Evolutionary conservation across 2,329 filamentous ascomycete species (phyloP).

Genomic region (Botrytis fabae): DNA sequence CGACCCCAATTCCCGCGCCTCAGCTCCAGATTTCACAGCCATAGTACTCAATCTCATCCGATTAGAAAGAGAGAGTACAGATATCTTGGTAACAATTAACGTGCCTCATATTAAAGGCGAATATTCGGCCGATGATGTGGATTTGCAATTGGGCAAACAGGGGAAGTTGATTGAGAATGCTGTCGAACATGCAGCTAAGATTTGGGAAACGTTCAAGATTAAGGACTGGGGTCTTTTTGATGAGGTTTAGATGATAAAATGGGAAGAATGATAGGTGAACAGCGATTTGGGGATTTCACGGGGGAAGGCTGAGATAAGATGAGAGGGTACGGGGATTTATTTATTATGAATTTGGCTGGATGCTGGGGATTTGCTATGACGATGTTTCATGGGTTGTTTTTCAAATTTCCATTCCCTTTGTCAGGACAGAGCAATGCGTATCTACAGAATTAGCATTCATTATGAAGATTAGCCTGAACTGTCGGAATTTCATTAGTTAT

Average conservation of each 20-base stretch:
- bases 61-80: constrained; percentile 72
- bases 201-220: constrained; percentile 74
- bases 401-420: background rate
- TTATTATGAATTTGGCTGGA: background rate
- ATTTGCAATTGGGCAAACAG: constrained; percentile 63
- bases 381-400: constrained; percentile 7
- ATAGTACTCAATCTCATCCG: constrained; percentile 77
- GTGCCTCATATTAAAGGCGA: constrained; percentile 78
- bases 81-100: constrained; percentile 84
- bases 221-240: constrained; percentile 74
- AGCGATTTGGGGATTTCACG: background rate
- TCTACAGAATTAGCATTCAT: background rate
- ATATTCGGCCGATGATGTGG: constrained; percentile 71
- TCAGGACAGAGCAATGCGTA: constrained; percentile 1
- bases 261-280: background rate
- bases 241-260: constrained; percentile 34
- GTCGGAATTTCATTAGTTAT: background rate
- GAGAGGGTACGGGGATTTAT: background rate
- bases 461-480: background rate
- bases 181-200: constrained; percentile 64
- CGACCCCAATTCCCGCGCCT: constrained; percentile 39
- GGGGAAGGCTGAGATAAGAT: background rate
- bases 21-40: constrained; percentile 59
- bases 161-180: constrained; percentile 68
- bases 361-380: background rate